Evolutionary conservation across 140 eudicot species (phyloP).

Genomic region (Senecio squalidus): DNA sequence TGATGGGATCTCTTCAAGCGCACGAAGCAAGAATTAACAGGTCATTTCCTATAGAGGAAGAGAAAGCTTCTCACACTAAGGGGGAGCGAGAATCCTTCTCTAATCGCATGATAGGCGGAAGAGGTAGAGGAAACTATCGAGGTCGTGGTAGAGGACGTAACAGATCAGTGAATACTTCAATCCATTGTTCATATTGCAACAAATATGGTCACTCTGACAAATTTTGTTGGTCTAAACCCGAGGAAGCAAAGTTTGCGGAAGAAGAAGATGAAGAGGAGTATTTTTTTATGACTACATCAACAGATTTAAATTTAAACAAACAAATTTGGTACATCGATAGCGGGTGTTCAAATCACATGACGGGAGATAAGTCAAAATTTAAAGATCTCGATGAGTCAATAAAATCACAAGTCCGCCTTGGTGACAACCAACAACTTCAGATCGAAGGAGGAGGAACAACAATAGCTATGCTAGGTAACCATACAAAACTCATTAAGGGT

Average conservation of each 20-base stretch:
- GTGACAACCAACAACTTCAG: neutral
- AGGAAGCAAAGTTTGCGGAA: neutral
- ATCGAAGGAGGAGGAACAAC: neutral
- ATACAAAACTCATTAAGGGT: neutral
- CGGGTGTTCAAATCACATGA: neutral
- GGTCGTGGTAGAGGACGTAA: neutral
- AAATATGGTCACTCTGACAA: constrained; percentile 7
- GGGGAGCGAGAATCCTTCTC: neutral
- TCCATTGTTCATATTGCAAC: neutral
- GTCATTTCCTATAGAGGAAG: neutral
- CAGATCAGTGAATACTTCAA: neutral
- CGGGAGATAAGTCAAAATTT: neutral
- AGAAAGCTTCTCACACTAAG: neutral
- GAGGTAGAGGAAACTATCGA: neutral
- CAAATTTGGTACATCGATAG: neutral
- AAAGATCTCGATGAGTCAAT: neutral
- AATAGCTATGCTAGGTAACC: neutral
- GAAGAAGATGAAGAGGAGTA: neutral
- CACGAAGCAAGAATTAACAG: neutral
- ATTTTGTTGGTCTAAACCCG: neutral
- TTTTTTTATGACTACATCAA: neutral
- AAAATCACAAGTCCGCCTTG: neutral
- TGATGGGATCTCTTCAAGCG: too few species aligned
- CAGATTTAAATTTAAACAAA: neutral
- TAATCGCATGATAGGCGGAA: neutral